Evolutionary conservation across 1,284 basidiomycete species (phyloP).

Genomic region (Cryptococcus neoformans): DNA sequence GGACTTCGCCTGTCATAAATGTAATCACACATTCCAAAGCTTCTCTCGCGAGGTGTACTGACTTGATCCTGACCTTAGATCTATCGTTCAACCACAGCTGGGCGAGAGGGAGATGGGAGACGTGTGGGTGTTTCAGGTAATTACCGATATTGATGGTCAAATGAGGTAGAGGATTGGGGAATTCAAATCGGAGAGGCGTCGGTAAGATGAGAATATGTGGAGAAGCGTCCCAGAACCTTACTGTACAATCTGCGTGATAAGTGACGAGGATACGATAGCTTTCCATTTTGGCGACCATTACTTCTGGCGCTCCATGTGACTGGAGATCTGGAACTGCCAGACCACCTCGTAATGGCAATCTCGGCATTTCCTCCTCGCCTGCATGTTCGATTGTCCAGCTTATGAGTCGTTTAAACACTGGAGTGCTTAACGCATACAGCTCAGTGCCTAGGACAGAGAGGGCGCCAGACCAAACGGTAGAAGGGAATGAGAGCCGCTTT

Average conservation of each 20-base stretch:
- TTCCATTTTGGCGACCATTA: conserved; percentile 53
- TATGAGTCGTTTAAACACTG: conserved; percentile 36
- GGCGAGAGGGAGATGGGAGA: conserved; percentile 41
- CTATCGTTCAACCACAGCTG: conserved; percentile 44
- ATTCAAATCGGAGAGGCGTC: conserved; percentile 54
- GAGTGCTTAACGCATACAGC: conserved; percentile 39
- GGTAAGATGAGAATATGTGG: conserved; percentile 58
- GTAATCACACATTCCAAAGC: conserved; percentile 65
- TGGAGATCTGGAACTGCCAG: conserved; percentile 45
- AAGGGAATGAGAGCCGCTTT: conserved; percentile 35
- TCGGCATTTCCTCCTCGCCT: conserved; percentile 32
- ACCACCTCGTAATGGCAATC: conserved; percentile 45
- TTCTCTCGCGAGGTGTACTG: conserved; percentile 60
- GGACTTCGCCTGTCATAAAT: conserved; percentile 63
- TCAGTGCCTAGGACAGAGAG: conserved; percentile 39
- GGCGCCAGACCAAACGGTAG: conserved; percentile 43
- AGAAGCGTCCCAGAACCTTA: conserved; percentile 57
- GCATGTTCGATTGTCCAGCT: conserved; percentile 37
- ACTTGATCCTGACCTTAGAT: conserved; percentile 52
- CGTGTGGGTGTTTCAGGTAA: conserved; percentile 48
- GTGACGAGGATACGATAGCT: conserved; percentile 66
- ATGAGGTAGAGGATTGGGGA: conserved; percentile 60
- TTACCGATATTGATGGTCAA: conserved; percentile 62
- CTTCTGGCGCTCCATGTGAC: conserved; percentile 42
- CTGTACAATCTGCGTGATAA: conserved; percentile 61